These are phyloP conservation scores for Spathaspora boniae DNA, from an alignment of 805 yeast genomes.

Conservation along the genomic window DNA sequence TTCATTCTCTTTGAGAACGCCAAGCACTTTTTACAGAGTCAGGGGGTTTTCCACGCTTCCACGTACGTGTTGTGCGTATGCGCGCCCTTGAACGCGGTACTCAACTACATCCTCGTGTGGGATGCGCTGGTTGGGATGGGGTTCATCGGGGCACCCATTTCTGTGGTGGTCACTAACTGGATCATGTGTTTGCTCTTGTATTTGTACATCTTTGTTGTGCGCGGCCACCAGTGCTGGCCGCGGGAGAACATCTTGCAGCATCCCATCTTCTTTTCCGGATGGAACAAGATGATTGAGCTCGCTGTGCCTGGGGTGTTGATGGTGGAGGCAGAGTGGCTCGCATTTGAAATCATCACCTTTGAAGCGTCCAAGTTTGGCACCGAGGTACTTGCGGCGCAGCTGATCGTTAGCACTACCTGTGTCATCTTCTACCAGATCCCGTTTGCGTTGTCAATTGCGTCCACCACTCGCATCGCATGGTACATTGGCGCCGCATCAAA, in stretches of 20 bases:
- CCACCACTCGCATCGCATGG: slow-evolving; percentile 75
- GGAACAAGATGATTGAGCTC: slow-evolving; percentile 60
- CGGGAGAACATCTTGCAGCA: slow-evolving; percentile 20
- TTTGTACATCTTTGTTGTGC: slow-evolving; percentile 41
- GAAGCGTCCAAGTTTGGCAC: slow-evolving; percentile 68
- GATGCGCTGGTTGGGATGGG: slow-evolving; percentile 52
- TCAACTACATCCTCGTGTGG: slow-evolving; percentile 74
- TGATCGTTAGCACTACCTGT: slow-evolving; percentile 66
- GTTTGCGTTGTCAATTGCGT: slow-evolving; percentile 71
- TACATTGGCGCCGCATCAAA: slow-evolving; percentile 63
- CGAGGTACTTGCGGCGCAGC: slow-evolving; percentile 66
- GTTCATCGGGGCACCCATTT: slow-evolving; percentile 72
- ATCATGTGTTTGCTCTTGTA: slow-evolving; percentile 59
- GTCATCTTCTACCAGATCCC: slow-evolving; percentile 70
- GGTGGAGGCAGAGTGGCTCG: slow-evolving; percentile 78
- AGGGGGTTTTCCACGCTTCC: slow-evolving; percentile 77
- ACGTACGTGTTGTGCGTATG: slow-evolving; percentile 66
- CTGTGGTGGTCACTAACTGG: slow-evolving; percentile 70
- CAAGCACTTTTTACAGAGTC: slow-evolving; percentile 71
- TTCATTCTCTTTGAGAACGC: slow-evolving; percentile 69
- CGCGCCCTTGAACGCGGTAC: slow-evolving; percentile 68
- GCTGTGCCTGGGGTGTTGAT: slow-evolving; percentile 73
- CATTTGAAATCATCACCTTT: slow-evolving; percentile 71
- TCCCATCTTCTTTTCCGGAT: slow-evolving; percentile 41
- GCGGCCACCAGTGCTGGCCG: slow-evolving; percentile 47